These are phyloP conservation scores for Tricholoma furcatifolium DNA, from an alignment of 768 basidiomycete genomes.

Conservation along the genomic window DNA sequence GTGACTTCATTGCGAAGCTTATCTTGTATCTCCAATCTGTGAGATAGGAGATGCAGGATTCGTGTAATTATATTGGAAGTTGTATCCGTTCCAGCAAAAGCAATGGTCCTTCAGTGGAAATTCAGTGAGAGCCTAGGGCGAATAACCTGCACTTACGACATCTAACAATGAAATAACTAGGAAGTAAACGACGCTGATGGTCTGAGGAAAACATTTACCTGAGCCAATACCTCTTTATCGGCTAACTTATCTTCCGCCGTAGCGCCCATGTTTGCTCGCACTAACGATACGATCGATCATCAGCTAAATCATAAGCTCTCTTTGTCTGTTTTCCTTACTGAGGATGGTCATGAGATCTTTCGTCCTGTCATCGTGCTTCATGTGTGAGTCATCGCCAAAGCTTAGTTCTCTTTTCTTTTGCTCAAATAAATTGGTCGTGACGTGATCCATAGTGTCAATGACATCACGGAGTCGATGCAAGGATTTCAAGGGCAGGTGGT, in stretches of 20 bases:
- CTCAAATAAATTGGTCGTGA: slow-evolving; percentile 30
- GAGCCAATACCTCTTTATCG: slow-evolving; percentile 33
- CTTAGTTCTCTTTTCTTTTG: slow-evolving; percentile 31
- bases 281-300: slow-evolving; percentile 13
- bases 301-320: neutral
- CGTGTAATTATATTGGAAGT: slow-evolving; percentile 40
- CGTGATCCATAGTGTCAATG: slow-evolving; percentile 31
- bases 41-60: slow-evolving; percentile 33
- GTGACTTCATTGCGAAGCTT: slow-evolving; percentile 35
- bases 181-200: neutral
- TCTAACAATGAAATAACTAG: neutral
- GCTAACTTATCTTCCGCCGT: slow-evolving; percentile 28
- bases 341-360: slow-evolving; percentile 31
- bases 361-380: slow-evolving; percentile 29
- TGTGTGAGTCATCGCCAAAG: slow-evolving; percentile 20
- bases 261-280: slow-evolving; percentile 32
- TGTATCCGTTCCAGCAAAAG: slow-evolving; percentile 42
- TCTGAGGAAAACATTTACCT: slow-evolving; percentile 19
- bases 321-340: slow-evolving; percentile 12
- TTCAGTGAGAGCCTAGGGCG: neutral
- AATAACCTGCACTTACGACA: slow-evolving; percentile 11
- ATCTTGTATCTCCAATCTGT: slow-evolving; percentile 28
- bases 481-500: slow-evolving; percentile 20
- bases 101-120: slow-evolving; percentile 19
- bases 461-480: slow-evolving; percentile 28